Evolutionary conservation across 169 alveolate genomes (phyloP).

Genomic region (Pseudocohnilembus persalinus): DNA sequence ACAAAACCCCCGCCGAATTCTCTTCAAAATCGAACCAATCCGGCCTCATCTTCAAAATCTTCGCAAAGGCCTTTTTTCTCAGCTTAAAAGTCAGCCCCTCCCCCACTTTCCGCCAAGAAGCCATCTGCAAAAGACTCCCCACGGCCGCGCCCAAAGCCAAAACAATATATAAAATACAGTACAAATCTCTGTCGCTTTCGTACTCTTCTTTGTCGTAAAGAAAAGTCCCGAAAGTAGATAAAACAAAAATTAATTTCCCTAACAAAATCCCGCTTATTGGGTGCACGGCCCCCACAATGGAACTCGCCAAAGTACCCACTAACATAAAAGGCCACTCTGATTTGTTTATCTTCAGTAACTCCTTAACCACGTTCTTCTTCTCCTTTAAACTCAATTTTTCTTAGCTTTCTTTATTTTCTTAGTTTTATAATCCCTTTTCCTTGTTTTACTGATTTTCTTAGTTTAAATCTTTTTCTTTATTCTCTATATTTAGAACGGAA

Average conservation of each 20-base stretch:
- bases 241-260: slow-evolving; percentile 1
- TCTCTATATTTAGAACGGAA: not conserved
- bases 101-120: slow-evolving; percentile 37
- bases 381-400: no score
- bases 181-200: not conserved
- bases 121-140: not conserved
- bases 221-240: not conserved
- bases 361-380: slow-evolving; percentile 2
- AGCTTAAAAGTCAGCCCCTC: slow-evolving; percentile 45
- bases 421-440: not conserved
- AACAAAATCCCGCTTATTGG: slow-evolving; percentile 11
- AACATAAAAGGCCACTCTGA: not conserved
- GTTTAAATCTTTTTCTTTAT: not conserved
- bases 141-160: slow-evolving; percentile 9
- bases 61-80: slow-evolving; percentile 43
- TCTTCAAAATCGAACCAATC: slow-evolving; percentile 57
- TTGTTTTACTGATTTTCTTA: slow-evolving; percentile 14
- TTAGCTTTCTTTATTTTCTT: not conserved
- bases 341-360: slow-evolving; percentile 18
- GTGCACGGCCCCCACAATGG: not conserved
- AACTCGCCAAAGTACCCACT: slow-evolving; percentile 5
- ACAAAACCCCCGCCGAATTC: slow-evolving; percentile 63
- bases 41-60: slow-evolving; percentile 54
- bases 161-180: slow-evolving; percentile 5
- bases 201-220: not conserved